Conservation (phyloP, 495 filamentous ascomycete species). For the Penicillium tannophilum region DNA sequence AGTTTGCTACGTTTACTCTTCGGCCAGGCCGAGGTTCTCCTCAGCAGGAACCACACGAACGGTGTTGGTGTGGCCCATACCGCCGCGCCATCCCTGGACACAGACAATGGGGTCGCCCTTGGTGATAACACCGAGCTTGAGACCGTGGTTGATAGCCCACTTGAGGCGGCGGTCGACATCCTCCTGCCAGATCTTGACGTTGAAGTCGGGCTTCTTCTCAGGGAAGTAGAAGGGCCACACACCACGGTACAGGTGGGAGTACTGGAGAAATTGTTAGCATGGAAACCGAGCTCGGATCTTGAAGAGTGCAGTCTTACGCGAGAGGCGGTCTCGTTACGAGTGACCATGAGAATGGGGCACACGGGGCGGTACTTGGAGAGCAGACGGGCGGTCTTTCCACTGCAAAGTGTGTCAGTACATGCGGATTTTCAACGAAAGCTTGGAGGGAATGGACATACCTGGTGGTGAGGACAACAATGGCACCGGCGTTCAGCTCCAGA, state of each 20-base stretch:
- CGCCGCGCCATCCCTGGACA: constrained; percentile 97
- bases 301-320: constrained; percentile 51
- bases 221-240: constrained; percentile 97
- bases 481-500: constrained; percentile 93
- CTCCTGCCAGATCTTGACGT: constrained; percentile 88
- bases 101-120: constrained; percentile 87
- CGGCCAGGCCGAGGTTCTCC: constrained; percentile 59
- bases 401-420: constrained; percentile 38
- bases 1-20: constrained; percentile 34
- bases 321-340: constrained; percentile 78
- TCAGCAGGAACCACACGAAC: constrained; percentile 70
- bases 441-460: constrained; percentile 50
- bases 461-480: constrained; percentile 92
- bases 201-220: constrained; percentile 92
- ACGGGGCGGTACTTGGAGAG: constrained; percentile 98
- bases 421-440: constrained; percentile 1
- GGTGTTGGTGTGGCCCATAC: constrained; percentile 98
- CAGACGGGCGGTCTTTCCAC: constrained; percentile 87
- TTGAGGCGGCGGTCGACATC: constrained; percentile 95
- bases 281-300: neutral
- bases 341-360: constrained; percentile 98
- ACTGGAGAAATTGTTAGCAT: constrained; percentile 45
- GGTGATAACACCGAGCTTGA: constrained; percentile 78
- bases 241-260: constrained; percentile 93
- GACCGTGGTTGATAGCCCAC: constrained; percentile 87